Conservation (phyloP, 345 rosid genomes). For the Hibiscus mutabilis region DNA sequence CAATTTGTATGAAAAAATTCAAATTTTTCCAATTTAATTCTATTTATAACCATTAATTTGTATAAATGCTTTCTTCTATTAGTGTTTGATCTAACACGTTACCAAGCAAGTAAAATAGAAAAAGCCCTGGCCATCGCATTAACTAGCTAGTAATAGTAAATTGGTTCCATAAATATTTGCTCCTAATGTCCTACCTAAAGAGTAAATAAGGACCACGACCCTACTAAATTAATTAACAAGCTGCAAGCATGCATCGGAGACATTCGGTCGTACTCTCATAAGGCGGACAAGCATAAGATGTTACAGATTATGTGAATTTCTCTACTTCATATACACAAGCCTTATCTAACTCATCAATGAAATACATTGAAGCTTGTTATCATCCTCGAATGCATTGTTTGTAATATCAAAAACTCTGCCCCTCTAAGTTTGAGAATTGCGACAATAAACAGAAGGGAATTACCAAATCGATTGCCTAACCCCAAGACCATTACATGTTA, state of each 20-base stretch:
- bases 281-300: conserved; percentile 1
- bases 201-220: background rate
- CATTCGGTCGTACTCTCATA: background rate
- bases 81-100: background rate
- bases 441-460: background rate
- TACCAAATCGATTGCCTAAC: conserved; percentile 66
- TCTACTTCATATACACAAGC: background rate
- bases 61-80: no score
- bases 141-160: background rate
- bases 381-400: background rate
- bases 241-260: background rate
- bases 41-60: no score
- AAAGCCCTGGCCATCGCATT: background rate
- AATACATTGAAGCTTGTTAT: background rate
- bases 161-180: background rate
- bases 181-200: background rate
- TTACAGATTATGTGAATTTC: background rate
- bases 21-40: no score
- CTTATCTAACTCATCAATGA: background rate
- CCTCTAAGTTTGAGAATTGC: background rate
- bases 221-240: background rate
- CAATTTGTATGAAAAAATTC: no score
- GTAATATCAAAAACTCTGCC: background rate
- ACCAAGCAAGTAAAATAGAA: background rate
- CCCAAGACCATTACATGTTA: conserved; percentile 95